Conservation (phyloP, 805 yeast genomes). For the Cyberlindnera mississippiensis region DNA sequence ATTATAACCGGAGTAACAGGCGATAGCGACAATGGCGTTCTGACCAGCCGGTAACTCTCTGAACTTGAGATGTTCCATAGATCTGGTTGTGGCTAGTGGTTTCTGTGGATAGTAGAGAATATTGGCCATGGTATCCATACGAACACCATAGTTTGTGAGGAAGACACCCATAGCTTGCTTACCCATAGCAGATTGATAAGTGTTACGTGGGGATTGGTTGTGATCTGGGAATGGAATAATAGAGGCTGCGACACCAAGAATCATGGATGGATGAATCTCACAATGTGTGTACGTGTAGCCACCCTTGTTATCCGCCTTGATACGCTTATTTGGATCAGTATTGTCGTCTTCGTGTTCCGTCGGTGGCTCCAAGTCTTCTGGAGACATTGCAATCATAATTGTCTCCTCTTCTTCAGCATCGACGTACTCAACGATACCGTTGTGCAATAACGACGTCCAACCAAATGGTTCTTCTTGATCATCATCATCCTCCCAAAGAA, state of each 20-base stretch:
- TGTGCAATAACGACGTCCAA: constrained; percentile 79
- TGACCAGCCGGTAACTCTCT: constrained; percentile 99
- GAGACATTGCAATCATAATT: constrained; percentile 97
- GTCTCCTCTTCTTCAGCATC: constrained; percentile 99
- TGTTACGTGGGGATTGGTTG: constrained; percentile 98
- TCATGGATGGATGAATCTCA: constrained; percentile 99
- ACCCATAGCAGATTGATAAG: constrained; percentile 99
- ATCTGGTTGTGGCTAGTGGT: constrained; percentile 95
- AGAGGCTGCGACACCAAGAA: constrained; percentile 96
- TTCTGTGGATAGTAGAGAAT: constrained; percentile 96
- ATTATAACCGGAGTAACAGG: constrained; percentile 97
- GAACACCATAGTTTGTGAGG: constrained; percentile 88
- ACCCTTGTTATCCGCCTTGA: constrained; percentile 60
- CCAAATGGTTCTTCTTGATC: constrained; percentile 50
- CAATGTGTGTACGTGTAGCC: constrained; percentile 93
- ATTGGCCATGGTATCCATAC: constrained; percentile 99
- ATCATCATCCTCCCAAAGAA: constrained; percentile 44
- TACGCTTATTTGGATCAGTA: constrained; percentile 63
- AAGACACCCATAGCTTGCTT: constrained; percentile 99
- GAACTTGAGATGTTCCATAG: constrained; percentile 96
- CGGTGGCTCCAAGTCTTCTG: constrained; percentile 81
- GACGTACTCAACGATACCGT: constrained; percentile 91
- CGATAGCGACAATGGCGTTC: constrained; percentile 96
- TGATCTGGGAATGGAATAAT: constrained; percentile 99
- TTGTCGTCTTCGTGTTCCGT: constrained; percentile 38